A percentile compares a stretch with the other conserved stretches of the same genome.
phyloP scores from a whole-genome alignment of 2,329 filamentous ascomycete species.

The Nemania sp. region DNA sequence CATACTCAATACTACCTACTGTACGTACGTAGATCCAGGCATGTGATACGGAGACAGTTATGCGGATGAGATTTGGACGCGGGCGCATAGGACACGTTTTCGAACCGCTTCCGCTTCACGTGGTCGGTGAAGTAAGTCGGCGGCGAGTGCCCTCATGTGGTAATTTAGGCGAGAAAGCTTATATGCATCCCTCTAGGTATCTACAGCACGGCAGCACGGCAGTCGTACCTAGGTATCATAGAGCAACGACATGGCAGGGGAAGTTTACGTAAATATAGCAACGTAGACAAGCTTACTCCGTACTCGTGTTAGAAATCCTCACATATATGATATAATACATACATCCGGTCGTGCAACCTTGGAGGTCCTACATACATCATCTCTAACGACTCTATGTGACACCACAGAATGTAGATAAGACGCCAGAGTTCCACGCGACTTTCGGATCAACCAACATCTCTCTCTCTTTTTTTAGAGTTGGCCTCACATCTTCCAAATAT shows the following conservation, averaged over 20 bases:
- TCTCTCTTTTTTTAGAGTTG: background rate
- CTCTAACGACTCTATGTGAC: background rate
- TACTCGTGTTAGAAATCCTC: no score
- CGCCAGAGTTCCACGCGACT: background rate
- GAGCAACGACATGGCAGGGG: background rate
- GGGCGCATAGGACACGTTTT: constrained; percentile 11
- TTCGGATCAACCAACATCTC: background rate
- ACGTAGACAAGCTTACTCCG: no score
- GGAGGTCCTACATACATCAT: background rate
- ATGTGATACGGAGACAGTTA: constrained; percentile 18
- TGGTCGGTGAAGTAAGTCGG: constrained; percentile 30
- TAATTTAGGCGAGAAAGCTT: constrained; percentile 20
- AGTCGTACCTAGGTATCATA: no score
- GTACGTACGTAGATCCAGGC: constrained; percentile 1
- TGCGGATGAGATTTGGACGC: constrained; percentile 14
- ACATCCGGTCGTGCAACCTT: background rate
- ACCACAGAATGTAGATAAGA: background rate
- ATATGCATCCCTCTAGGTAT: background rate
- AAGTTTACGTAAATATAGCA: background rate
- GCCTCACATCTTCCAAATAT: background rate
- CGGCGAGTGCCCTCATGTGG: constrained; percentile 6
- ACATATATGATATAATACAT: no score
- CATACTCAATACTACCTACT: background rate
- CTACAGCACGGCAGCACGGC: background rate
- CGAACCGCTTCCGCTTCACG: constrained; percentile 11